phyloP scores from a whole-genome alignment of 164 flowering plant species.

The Macadamia tetraphylla region DNA sequence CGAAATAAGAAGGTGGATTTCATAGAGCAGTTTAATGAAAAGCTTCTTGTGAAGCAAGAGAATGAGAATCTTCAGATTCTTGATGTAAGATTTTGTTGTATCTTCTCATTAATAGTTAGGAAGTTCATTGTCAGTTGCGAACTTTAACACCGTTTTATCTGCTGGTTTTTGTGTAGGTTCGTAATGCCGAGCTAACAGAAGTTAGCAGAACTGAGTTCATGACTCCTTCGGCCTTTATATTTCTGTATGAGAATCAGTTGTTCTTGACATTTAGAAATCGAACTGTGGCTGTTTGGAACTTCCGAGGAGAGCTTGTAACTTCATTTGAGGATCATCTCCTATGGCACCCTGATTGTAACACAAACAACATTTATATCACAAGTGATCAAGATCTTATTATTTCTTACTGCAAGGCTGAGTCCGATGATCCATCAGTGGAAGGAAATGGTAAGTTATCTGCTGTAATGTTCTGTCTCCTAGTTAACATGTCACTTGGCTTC shows the following conservation, averaged over 20 bases:
- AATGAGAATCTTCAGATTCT: constrained; percentile 31
- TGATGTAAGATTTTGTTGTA: constrained; percentile 18
- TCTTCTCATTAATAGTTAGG: background rate
- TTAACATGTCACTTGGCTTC: no score
- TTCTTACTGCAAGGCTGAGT: constrained; percentile 94
- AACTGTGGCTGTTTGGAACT: constrained; percentile 98
- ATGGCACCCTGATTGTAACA: constrained; percentile 99
- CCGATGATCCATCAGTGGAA: constrained; percentile 66
- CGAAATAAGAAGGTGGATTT: constrained; percentile 84
- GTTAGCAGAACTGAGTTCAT: constrained; percentile 82
- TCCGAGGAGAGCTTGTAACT: constrained; percentile 89
- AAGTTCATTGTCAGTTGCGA: no score
- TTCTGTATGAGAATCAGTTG: constrained; percentile 89
- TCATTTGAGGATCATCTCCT: constrained; percentile 96
- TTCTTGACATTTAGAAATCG: constrained; percentile 87
- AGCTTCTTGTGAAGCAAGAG: constrained; percentile 36
- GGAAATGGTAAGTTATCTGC: constrained; percentile 41
- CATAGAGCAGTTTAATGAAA: constrained; percentile 34
- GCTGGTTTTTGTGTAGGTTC: constrained; percentile 44
- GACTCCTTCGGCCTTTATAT: constrained; percentile 99
- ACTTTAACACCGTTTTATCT: no score
- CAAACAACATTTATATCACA: constrained; percentile 95
- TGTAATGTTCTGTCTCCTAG: no score
- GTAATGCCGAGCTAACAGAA: constrained; percentile 69
- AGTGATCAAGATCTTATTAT: constrained; percentile 98